Evolutionary conservation across 345 rosid genomes (phyloP), one percentile per base, ranked within the genome.

Genomic region (Pistacia integerrima): DNA sequence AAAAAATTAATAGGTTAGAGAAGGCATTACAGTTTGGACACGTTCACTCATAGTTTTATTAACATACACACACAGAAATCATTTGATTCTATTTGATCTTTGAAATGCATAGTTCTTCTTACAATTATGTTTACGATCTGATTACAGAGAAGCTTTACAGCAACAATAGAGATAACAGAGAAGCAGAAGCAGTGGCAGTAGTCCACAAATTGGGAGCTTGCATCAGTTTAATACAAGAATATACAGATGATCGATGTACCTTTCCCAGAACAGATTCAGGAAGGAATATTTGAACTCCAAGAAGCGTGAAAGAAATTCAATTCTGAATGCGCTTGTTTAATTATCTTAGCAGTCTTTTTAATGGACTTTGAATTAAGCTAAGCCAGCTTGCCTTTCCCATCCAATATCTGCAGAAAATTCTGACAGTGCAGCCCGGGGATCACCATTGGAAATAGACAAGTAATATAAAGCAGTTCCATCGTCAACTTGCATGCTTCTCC

Each of bases 401-500:
- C 65, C 66, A 57, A 93, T 79, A 86, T 95, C 99, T 35, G 88
- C 78, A 0, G 97, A 91, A 85, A 85, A 89, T 61, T 92, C 79
- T 0, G 87, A 85, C 75, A 95, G 82, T 1, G 99, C 97, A 66
- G 92, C 90, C 17, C 97, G 88, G 0, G 91, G 99, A 64, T 89
- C 86, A 3, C 97, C 96, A 65, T 90, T 84, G 20, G 97, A 89
- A 7, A 95, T 81, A 68, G 96, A 87, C 80, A 90, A 79, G 74
- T 95, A 95, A 84, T 95, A 95, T 59, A 77, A 87, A 61, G 93
- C 97, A 48, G 98, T 95, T 70, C 87, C 96, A 79, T 90, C 98
- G 73, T 95, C 96, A 7, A 89, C 97, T 49, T 84, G 96, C 99
- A 91, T 93, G 86, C 97, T 91, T 88, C 98, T 88, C 84, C 81